Conservation (phyloP, 768 basidiomycete species). For the Mycena chlorophos region DNA sequence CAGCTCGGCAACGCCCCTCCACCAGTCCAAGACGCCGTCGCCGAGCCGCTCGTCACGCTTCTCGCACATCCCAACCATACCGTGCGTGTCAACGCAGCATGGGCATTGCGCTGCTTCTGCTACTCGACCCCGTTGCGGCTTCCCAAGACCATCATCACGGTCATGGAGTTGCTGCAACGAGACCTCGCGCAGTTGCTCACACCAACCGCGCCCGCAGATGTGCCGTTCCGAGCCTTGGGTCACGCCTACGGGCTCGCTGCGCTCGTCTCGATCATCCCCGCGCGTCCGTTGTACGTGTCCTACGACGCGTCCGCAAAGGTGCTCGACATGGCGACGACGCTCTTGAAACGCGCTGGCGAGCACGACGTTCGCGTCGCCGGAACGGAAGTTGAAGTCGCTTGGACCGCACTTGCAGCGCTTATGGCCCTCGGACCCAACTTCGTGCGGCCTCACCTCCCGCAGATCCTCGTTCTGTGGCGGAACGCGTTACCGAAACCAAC, state of each 20-base stretch:
- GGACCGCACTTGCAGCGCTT: conserved; percentile 87
- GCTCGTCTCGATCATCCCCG: conserved; percentile 81
- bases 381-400: conserved; percentile 89
- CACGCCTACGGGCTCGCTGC: conserved; percentile 90
- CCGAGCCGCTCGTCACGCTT: conserved; percentile 82
- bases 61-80: conserved; percentile 85
- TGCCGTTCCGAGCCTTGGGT: conserved; percentile 72
- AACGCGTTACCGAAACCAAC: conserved; percentile 96
- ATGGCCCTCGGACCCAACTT: conserved; percentile 94
- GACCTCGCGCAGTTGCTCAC: conserved; percentile 75
- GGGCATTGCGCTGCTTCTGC: conserved; percentile 89
- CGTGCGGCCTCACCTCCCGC: conserved; percentile 89
- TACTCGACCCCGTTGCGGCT: conserved; percentile 84
- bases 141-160: conserved; percentile 71
- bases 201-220: conserved; percentile 70
- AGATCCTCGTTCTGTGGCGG: conserved; percentile 93
- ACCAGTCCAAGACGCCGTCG: conserved; percentile 81
- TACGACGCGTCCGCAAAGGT: conserved; percentile 91
- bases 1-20: conserved; percentile 92
- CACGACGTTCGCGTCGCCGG: conserved; percentile 83
- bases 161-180: conserved; percentile 81
- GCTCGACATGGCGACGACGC: conserved; percentile 84
- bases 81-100: conserved; percentile 83
- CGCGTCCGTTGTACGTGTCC: conserved; percentile 89
- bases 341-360: conserved; percentile 88